phyloP scores from a whole-genome alignment of 257 asterid species.

The Solanum corneliomulleri region DNA sequence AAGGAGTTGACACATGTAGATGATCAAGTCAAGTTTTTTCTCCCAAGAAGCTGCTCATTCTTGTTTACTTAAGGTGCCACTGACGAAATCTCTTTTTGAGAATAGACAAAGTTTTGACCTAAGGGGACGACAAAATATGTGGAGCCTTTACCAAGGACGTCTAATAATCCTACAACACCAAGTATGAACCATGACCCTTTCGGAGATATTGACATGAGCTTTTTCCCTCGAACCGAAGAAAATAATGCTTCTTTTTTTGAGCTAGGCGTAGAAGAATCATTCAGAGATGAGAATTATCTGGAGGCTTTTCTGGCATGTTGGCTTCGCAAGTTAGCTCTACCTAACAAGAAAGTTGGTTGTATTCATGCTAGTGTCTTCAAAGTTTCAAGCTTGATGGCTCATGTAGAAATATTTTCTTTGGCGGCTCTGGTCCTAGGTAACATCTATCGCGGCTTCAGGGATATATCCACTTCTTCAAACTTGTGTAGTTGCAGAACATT shows the following conservation, averaged over 20 bases:
- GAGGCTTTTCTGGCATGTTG: background rate
- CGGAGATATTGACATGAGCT: background rate
- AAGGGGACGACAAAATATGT: too few relatives aligned
- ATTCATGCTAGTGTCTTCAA: background rate
- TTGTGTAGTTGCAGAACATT: background rate
- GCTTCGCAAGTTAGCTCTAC: too few relatives aligned
- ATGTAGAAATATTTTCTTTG: background rate
- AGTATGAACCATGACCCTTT: too few relatives aligned
- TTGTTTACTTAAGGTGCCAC: too few relatives aligned
- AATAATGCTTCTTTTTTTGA: background rate
- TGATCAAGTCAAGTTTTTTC: too few relatives aligned
- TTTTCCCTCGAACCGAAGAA: background rate
- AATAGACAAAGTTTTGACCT: too few relatives aligned
- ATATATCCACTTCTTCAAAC: background rate
- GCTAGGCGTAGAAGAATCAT: background rate
- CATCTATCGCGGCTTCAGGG: background rate
- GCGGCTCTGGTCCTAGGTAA: background rate
- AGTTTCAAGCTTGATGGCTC: background rate
- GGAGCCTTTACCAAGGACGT: too few relatives aligned
- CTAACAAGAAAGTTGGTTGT: too few relatives aligned
- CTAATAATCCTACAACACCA: background rate
- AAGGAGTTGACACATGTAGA: too few relatives aligned
- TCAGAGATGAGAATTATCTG: too few relatives aligned
- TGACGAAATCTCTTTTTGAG: too few relatives aligned
- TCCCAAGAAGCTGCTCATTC: too few relatives aligned